phyloP scores from a whole-genome alignment of 2,329 filamentous ascomycete species.

The Raffaelea albimanens region DNA sequence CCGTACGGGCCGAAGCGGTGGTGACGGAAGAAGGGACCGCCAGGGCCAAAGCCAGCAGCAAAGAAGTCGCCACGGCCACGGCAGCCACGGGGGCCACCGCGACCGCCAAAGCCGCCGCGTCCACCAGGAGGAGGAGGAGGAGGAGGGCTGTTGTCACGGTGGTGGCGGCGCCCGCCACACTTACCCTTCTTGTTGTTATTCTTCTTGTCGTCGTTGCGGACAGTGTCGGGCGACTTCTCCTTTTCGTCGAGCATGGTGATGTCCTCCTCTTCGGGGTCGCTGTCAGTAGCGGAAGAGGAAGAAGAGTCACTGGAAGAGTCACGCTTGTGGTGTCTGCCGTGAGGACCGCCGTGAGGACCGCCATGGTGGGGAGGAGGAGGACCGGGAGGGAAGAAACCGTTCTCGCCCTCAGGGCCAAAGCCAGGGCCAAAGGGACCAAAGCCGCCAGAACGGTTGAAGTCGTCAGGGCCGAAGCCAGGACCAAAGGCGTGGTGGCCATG shows the following conservation, averaged over 20 bases:
- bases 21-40: not conserved
- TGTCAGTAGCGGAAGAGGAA: not conserved
- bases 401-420: not conserved
- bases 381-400: not conserved
- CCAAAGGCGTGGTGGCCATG: conserved; percentile 3
- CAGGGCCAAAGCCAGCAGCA: not conserved
- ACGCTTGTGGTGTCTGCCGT: conserved; percentile 7
- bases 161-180: conserved; percentile 19
- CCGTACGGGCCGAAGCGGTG: not conserved
- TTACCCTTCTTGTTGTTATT: not conserved
- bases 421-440: not conserved
- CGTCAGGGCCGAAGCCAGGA: not conserved
- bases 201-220: conserved; percentile 11
- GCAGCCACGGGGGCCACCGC: conserved; percentile 9
- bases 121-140: conserved; percentile 4
- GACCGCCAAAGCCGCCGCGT: conserved; percentile 9
- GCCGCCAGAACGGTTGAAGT: conserved; percentile 1
- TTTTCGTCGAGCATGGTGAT: conserved; percentile 17
- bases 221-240: conserved; percentile 24
- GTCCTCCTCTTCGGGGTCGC: conserved; percentile 8
- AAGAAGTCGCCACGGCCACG: not conserved
- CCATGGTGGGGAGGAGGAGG: conserved; percentile 7
- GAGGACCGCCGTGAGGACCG: conserved; percentile 7
- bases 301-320: conserved; percentile 3
- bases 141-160: conserved; percentile 13